A percentile compares a stretch with the other conserved stretches of the same genome.
Evolutionary conservation across 352 stramenopile species (phyloP).

Genomic region (Phytophthora kernoviae): DNA sequence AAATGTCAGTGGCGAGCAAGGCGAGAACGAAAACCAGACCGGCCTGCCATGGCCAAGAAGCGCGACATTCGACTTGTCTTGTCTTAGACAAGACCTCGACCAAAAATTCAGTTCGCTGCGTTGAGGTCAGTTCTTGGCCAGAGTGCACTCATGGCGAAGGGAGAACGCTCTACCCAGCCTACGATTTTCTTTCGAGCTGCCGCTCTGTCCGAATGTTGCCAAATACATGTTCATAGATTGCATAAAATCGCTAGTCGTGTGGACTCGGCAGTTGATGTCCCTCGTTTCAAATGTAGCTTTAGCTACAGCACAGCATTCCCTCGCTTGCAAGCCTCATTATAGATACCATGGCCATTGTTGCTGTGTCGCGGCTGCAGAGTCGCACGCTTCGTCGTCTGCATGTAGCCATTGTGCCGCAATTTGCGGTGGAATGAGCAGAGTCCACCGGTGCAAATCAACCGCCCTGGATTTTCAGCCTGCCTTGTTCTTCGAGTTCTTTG

Average conservation of each 20-base stretch:
- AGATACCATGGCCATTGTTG: background rate
- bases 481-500: no score
- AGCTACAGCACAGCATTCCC: no score
- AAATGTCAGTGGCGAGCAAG: slow-evolving; percentile 17
- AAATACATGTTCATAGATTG: background rate
- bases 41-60: no score
- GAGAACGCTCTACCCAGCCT: background rate
- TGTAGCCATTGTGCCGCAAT: background rate
- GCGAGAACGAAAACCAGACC: background rate
- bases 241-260: slow-evolving; percentile 26
- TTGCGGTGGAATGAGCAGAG: no score
- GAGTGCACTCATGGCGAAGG: background rate
- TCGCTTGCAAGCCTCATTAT: no score
- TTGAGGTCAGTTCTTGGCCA: slow-evolving; percentile 6
- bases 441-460: slow-evolving; percentile 1
- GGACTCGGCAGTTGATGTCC: slow-evolving; percentile 15
- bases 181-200: slow-evolving; percentile 2
- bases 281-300: no score
- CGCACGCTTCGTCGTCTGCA: slow-evolving; percentile 14
- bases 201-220: slow-evolving; percentile 3
- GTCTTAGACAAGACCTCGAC: background rate
- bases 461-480: slow-evolving; percentile 21
- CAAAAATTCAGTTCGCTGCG: slow-evolving; percentile 11
- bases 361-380: slow-evolving; percentile 7
- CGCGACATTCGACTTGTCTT: no score